Percentiles rank a stretch among this genome's conserved stretches.
Conservation (phyloP, 208 protist genomes). For the Trypanosoma melophagium region DNA sequence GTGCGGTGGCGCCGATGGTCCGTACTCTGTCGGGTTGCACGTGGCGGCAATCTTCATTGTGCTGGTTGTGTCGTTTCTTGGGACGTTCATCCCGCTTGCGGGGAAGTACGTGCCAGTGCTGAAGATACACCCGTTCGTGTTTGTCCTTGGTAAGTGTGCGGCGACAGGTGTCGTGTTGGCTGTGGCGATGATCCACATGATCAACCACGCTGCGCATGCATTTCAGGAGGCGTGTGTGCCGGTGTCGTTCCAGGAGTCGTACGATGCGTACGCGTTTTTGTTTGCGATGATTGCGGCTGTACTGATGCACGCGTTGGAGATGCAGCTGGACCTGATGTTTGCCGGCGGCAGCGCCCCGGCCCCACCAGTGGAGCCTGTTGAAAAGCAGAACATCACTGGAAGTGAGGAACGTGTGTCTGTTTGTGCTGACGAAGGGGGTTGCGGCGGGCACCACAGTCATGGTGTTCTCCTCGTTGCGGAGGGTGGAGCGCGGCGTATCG, state of each 20-base stretch:
- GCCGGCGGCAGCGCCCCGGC: conserved; percentile 31
- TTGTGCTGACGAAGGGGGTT: background rate
- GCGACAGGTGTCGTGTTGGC: conserved; percentile 58
- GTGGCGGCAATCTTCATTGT: conserved; percentile 67
- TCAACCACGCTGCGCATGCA: conserved; percentile 37
- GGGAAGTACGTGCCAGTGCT: conserved; percentile 40
- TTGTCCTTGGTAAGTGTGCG: conserved; percentile 51
- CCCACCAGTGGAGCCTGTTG: background rate
- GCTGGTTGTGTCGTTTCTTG: conserved; percentile 42
- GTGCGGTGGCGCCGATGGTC: conserved; percentile 34
- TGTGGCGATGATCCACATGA: conserved; percentile 66
- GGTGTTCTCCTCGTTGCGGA: background rate
- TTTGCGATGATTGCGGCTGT: conserved; percentile 49
- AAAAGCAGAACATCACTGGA: background rate
- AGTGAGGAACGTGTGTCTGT: no score
- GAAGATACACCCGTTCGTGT: conserved; percentile 37
- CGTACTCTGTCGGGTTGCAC: conserved; percentile 54
- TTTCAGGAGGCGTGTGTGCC: conserved; percentile 47
- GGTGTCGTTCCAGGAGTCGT: conserved; percentile 34
- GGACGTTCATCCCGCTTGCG: conserved; percentile 45
- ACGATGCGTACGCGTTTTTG: conserved; percentile 46
- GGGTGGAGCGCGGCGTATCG: background rate
- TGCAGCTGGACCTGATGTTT: conserved; percentile 32
- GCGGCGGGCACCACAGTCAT: background rate
- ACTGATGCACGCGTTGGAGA: conserved; percentile 61